Evolutionary conservation across 306 rosid genomes (phyloP), one percentile per base, ranked within the genome.

Genomic region (Oxytropis ochrocephala): DNA sequence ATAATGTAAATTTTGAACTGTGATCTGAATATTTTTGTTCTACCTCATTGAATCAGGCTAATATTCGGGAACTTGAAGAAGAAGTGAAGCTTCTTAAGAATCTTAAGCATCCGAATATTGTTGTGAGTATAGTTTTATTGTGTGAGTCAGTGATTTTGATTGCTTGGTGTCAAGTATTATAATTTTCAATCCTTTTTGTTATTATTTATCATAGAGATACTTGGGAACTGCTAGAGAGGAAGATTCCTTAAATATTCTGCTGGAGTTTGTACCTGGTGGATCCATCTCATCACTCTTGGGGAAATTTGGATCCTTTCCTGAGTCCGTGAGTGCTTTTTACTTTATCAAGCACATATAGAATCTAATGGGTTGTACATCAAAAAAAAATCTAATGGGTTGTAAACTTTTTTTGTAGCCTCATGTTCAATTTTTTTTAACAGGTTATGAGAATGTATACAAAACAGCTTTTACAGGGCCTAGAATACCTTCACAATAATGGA

Each of bases 261-360:
- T 92, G 84, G 98, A 92, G 74, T 92, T 92, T 69, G 98, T 92
- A 56, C 91, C 98, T 1, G 96, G 96, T 5, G 98, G 98, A 80
- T 92, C 98, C 29, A 88, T 88, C 82, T 89, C 96, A 1, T 92
- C 96, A 6, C 85, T 92, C 18, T 54, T 92, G 77, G 98, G 98
- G 73, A 92, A 92, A 56, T 88, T 92, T 35, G 98, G 96, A 72
- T 86, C 98, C 35, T 92, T 92, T 74, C 96, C 96, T 0, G 98
- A 90, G 87, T 83, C 96, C 1, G 96, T 90, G 85, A 84, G 98
- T 92, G 33, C 10, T 41, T 79, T 47, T 71, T 54, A 54, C 35
- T 30, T 71, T 56, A 3, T 53, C 30, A 64, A 59, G 19, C 47
- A 5, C 4, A 14, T 16, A 10, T 29, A 56, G 52, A 54, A 21